Percentiles rank a stretch among this genome's conserved stretches.
Evolutionary conservation across 495 filamentous ascomycete species (phyloP).

Genomic region (Neurospora sp.): DNA sequence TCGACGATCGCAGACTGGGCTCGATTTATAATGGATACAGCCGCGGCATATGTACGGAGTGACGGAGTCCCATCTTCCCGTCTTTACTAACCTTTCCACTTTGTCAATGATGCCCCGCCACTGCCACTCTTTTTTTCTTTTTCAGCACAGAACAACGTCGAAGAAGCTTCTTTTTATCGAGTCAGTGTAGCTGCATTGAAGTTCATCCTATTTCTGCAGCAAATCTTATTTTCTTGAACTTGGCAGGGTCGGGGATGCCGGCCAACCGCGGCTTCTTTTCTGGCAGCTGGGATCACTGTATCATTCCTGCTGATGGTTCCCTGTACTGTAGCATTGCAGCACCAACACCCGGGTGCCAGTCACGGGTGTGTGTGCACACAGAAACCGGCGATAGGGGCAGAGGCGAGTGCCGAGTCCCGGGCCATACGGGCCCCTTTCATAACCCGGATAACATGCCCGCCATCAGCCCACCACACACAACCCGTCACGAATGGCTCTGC

Average conservation of each 20-base stretch:
- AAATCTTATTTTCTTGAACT: neutral
- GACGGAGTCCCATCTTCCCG: neutral
- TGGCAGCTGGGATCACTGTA: neutral
- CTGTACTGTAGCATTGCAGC: neutral
- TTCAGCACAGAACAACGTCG: neutral
- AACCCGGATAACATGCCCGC: neutral
- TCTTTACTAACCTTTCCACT: neutral
- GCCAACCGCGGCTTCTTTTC: neutral
- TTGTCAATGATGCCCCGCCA: neutral
- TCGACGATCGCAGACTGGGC: neutral
- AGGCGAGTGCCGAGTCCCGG: slow-evolving; percentile 5
- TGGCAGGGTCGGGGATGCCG: neutral
- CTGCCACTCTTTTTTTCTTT: neutral
- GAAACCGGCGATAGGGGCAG: neutral
- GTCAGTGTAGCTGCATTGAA: neutral
- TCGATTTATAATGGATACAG: neutral
- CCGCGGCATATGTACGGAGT: neutral
- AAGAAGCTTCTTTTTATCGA: neutral
- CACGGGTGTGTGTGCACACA: neutral
- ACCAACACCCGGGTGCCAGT: neutral
- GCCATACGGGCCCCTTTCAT: neutral
- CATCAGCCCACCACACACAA: neutral
- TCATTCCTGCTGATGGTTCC: neutral
- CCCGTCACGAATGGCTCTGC: neutral
- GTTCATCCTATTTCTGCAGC: neutral